These are phyloP conservation scores for Malus hybrid DNA, from an alignment of 331 rosid species.

Conservation along the genomic window DNA sequence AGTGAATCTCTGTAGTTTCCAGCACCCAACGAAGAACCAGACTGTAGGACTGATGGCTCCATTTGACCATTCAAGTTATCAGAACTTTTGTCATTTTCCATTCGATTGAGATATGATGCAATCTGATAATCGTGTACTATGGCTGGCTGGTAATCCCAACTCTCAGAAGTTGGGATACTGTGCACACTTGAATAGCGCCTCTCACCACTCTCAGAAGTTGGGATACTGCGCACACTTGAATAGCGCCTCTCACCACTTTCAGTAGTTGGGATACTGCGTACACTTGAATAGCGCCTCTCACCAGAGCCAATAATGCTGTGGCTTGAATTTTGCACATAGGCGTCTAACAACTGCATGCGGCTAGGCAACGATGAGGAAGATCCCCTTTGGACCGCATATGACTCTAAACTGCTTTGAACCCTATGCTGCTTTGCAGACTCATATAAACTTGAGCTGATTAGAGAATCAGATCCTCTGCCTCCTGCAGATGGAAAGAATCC, in stretches of 20 bases:
- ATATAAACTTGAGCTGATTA: conserved; percentile 31
- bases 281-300: conserved; percentile 66
- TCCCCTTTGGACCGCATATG: conserved; percentile 53
- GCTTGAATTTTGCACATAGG: conserved; percentile 43
- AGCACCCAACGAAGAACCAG: conserved; percentile 38
- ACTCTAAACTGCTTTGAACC: conserved; percentile 49
- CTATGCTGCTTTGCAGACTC: conserved; percentile 47
- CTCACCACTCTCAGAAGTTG: conserved; percentile 15
- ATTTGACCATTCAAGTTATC: conserved; percentile 42
- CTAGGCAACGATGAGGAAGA: conserved; percentile 45
- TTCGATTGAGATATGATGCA: conserved; percentile 46
- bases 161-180: conserved; percentile 11
- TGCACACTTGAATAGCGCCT: too few relatives aligned
- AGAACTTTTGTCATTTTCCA: conserved; percentile 39
- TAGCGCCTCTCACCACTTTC: conserved; percentile 48
- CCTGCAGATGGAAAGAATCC: conserved; percentile 37
- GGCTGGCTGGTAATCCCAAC: conserved; percentile 78
- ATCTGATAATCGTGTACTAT: conserved; percentile 71
- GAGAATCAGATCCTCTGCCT: conserved; percentile 42
- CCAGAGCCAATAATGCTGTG: conserved; percentile 29
- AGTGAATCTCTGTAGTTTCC: conserved; percentile 44
- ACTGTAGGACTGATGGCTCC: conserved; percentile 36
- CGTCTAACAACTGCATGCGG: conserved; percentile 41
- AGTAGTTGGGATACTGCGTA: conserved; percentile 54
- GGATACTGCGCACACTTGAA: conserved; percentile 60